Evolutionary conservation across 345 rosid genomes (phyloP).

Genomic region (Erysimum cheiranthoides): DNA sequence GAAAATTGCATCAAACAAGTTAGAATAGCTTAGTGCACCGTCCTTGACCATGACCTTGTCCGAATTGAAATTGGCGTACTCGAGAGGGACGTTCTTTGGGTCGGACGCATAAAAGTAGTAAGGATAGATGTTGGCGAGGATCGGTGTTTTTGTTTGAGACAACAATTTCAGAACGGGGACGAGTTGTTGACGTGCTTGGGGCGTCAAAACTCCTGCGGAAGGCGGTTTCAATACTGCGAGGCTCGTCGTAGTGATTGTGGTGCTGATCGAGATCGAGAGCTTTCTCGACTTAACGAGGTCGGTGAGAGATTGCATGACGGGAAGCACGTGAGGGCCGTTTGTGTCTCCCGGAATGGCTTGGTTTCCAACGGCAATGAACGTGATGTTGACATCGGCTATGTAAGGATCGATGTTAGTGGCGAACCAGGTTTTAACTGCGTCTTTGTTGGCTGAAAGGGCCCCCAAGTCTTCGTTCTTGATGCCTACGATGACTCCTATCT

Average conservation of each 20-base stretch:
- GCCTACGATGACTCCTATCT: constrained; percentile 42
- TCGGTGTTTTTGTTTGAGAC: constrained; percentile 29
- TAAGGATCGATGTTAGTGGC: constrained; percentile 40
- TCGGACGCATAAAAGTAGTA: constrained; percentile 37
- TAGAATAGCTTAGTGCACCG: background rate
- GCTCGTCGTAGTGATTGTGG: constrained; percentile 13
- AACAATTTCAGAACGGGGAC: constrained; percentile 28
- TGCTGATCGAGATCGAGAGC: constrained; percentile 36
- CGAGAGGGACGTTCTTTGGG: constrained; percentile 15
- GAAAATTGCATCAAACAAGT: constrained; percentile 4
- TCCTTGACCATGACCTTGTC: background rate
- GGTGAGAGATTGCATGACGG: constrained; percentile 42
- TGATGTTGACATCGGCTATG: constrained; percentile 34
- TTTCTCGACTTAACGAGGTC: constrained; percentile 18
- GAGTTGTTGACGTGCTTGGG: constrained; percentile 12
- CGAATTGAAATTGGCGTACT: constrained; percentile 2
- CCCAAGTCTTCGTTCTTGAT: constrained; percentile 42
- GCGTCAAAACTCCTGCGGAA: constrained; percentile 40
- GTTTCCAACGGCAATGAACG: constrained; percentile 47
- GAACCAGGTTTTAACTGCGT: constrained; percentile 43
- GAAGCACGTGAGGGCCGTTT: constrained; percentile 18
- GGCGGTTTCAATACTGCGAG: constrained; percentile 49
- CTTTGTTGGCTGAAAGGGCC: constrained; percentile 29
- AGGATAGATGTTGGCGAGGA: constrained; percentile 52
- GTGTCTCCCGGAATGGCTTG: constrained; percentile 45